Evolutionary conservation across 2,329 filamentous ascomycete genomes (phyloP).

Genomic region (Trichoderma asperellum): DNA sequence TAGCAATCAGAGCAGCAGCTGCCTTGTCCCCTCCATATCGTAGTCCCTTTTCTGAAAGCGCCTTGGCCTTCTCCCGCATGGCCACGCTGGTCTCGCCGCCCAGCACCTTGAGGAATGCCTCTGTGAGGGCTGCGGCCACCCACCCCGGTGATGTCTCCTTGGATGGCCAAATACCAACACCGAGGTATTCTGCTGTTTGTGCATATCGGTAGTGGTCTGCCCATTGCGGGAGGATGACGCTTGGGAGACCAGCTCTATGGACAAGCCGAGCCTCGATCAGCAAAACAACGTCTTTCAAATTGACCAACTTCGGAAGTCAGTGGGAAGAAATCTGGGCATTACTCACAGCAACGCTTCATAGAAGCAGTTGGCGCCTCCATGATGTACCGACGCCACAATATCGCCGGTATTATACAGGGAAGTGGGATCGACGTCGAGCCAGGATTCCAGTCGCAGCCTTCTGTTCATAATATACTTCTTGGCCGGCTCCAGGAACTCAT

Average conservation of each 20-base stretch:
- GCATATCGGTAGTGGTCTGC: constrained; percentile 52
- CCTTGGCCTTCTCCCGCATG: constrained; percentile 33
- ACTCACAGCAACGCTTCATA: constrained; percentile 40
- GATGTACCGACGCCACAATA: constrained; percentile 43
- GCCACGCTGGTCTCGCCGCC: constrained; percentile 26
- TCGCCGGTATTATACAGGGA: constrained; percentile 44
- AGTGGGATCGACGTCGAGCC: constrained; percentile 41
- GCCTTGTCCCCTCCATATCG: constrained; percentile 22
- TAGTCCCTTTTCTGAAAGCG: constrained; percentile 28
- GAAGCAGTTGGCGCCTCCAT: constrained; percentile 48
- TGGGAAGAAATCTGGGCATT: not conserved
- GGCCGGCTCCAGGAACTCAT: constrained; percentile 29
- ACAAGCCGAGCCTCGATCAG: not conserved
- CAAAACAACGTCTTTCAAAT: not conserved
- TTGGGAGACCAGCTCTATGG: constrained; percentile 47
- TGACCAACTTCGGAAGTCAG: not conserved
- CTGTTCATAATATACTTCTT: constrained; percentile 32
- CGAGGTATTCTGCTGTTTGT: constrained; percentile 46
- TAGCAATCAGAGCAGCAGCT: constrained; percentile 18
- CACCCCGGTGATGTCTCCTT: constrained; percentile 41
- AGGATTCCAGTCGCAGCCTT: constrained; percentile 35
- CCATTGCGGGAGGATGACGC: constrained; percentile 53
- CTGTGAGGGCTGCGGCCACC: constrained; percentile 35
- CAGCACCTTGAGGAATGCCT: constrained; percentile 36
- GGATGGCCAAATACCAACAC: constrained; percentile 48